phyloP scores from a whole-genome alignment of 495 filamentous ascomycete species.

The Penicillium maclennaniae region DNA sequence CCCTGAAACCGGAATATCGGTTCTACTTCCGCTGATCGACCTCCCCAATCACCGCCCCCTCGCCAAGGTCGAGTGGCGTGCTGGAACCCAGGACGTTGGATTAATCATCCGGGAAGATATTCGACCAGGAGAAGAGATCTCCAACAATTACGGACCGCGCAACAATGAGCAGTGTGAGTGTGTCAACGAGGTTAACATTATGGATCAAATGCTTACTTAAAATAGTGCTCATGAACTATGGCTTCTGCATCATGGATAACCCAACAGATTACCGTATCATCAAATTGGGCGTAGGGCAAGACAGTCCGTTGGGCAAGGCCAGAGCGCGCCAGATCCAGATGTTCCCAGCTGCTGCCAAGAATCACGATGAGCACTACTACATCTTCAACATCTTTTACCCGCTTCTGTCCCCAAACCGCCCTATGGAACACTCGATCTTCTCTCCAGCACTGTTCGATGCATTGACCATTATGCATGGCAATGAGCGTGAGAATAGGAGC shows the following conservation, averaged over 20 bases:
- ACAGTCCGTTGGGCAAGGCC: slow-evolving; percentile 38
- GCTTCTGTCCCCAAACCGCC: slow-evolving; percentile 27
- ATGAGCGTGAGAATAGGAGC: slow-evolving; percentile 37
- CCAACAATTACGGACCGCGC: slow-evolving; percentile 67
- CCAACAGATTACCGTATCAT: slow-evolving; percentile 51
- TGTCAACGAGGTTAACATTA: background rate
- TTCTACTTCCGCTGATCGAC: slow-evolving; percentile 61
- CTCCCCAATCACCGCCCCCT: slow-evolving; percentile 55
- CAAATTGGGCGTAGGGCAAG: slow-evolving; percentile 38
- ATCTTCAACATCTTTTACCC: slow-evolving; percentile 47
- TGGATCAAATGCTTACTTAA: background rate
- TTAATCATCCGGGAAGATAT: slow-evolving; percentile 47
- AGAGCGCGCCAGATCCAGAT: slow-evolving; percentile 32
- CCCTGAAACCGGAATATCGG: slow-evolving; percentile 40
- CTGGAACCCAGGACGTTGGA: slow-evolving; percentile 41
- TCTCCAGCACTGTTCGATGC: slow-evolving; percentile 44
- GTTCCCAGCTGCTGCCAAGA: slow-evolving; percentile 29
- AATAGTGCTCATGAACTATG: slow-evolving; percentile 63
- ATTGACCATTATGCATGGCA: slow-evolving; percentile 39
- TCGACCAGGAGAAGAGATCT: slow-evolving; percentile 51
- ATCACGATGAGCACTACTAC: slow-evolving; percentile 42
- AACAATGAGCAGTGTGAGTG: slow-evolving; percentile 61
- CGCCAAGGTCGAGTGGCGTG: slow-evolving; percentile 59
- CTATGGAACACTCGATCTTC: slow-evolving; percentile 44
- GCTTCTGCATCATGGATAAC: slow-evolving; percentile 59